Percentiles rank a stretch among this genome's conserved stretches.
These are phyloP conservation scores for Rhizopus microsporus DNA, from an alignment of 371 early-diverging fungal species.

Conservation along the genomic window DNA sequence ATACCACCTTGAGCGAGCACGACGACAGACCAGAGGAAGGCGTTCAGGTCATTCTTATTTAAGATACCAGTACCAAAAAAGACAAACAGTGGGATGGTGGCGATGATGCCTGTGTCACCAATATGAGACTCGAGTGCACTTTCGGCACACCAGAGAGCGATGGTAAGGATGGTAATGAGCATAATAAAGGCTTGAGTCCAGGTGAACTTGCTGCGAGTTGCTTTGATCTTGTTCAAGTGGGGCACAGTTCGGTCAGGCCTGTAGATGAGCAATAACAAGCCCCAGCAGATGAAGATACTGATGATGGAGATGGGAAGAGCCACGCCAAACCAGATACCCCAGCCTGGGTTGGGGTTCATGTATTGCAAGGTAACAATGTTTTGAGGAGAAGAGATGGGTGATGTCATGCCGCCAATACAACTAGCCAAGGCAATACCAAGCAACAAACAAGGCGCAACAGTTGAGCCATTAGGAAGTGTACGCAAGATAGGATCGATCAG, in stretches of 20 bases:
- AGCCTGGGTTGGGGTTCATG: constrained; percentile 85
- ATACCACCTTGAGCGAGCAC: constrained; percentile 95
- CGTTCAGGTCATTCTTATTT: constrained; percentile 94
- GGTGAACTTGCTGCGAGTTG: constrained; percentile 56
- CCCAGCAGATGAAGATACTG: constrained; percentile 79
- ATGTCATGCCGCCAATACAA: constrained; percentile 96
- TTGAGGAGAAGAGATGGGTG: constrained; percentile 96
- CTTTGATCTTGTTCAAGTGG: constrained; percentile 51
- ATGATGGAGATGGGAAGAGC: constrained; percentile 77
- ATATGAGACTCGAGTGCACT: constrained; percentile 65
- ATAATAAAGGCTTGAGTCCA: constrained; percentile 61
- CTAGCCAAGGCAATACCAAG: constrained; percentile 94
- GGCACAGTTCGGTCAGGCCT: constrained; percentile 59
- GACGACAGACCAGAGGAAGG: constrained; percentile 91
- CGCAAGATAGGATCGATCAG: constrained; percentile 77
- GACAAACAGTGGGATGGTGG: constrained; percentile 88
- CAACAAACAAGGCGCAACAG: constrained; percentile 84
- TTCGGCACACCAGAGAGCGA: constrained; percentile 90
- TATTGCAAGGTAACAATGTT: constrained; percentile 86
- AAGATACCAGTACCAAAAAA: constrained; percentile 90
- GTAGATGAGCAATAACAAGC: constrained; percentile 71
- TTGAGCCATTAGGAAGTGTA: constrained; percentile 59
- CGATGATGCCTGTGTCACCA: constrained; percentile 94
- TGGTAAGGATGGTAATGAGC: constrained; percentile 61
- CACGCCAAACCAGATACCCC: constrained; percentile 84